Percentiles rank a stretch among this genome's conserved stretches.
Evolutionary conservation across 345 rosid genomes (phyloP).

Genomic region (Luvunga scandens): DNA sequence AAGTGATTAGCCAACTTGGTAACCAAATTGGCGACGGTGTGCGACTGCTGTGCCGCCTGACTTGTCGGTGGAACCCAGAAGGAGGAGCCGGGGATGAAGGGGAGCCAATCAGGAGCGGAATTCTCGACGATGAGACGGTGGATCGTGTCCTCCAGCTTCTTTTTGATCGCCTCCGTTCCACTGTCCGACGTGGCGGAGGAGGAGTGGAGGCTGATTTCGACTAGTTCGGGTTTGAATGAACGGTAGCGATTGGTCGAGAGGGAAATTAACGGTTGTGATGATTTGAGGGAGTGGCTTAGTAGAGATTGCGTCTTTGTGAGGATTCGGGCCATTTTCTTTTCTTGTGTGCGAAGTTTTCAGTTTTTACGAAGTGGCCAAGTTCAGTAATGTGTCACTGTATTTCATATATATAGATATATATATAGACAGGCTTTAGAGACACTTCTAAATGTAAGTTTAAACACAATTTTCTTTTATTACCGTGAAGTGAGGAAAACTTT

Average conservation of each 20-base stretch:
- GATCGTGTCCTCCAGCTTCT: slow-evolving; percentile 37
- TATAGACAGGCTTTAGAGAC: no score
- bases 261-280: not conserved
- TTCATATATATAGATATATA: not conserved
- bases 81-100: slow-evolving; percentile 46
- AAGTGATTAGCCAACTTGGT: slow-evolving; percentile 25
- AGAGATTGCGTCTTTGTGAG: not conserved
- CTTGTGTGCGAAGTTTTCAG: not conserved
- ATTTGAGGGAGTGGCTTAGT: not conserved
- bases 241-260: not conserved
- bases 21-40: slow-evolving; percentile 24
- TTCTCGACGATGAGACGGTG: slow-evolving; percentile 33
- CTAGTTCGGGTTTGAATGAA: slow-evolving; percentile 15
- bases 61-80: slow-evolving; percentile 43
- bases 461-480: no score
- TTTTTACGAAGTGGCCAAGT: not conserved
- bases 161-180: not conserved
- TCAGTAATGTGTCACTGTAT: not conserved
- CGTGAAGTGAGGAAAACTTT: no score
- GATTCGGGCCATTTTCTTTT: not conserved
- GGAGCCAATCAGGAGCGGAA: slow-evolving; percentile 51
- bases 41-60: slow-evolving; percentile 9
- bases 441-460: no score
- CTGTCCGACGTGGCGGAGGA: slow-evolving; percentile 3
- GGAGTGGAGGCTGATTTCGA: slow-evolving; percentile 15